Conservation (phyloP, 2,329 filamentous ascomycete species). For the Colletotrichum noveboracense region DNA sequence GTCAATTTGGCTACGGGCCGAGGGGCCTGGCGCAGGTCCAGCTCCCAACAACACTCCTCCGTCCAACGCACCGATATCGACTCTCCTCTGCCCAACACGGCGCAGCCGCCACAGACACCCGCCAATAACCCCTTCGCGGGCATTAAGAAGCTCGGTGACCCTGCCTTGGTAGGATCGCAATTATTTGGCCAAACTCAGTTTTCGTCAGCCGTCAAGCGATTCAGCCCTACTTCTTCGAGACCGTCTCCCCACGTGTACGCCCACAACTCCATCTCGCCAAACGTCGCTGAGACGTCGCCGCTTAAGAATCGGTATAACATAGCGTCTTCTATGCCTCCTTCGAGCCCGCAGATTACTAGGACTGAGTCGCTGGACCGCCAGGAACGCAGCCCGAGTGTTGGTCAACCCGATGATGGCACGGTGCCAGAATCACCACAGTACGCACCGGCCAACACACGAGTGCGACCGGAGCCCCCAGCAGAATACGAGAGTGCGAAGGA, state of each 20-base stretch:
- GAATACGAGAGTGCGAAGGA: conserved; percentile 52
- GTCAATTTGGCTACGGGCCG: conserved; percentile 41
- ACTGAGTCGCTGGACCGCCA: conserved; percentile 6
- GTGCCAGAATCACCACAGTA: conserved; percentile 41
- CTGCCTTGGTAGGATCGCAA: conserved; percentile 49
- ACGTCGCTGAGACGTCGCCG: conserved; percentile 51
- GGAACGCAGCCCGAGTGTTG: conserved; percentile 29
- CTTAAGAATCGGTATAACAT: conserved; percentile 54
- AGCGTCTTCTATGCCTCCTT: conserved; percentile 48
- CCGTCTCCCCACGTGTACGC: conserved; percentile 56
- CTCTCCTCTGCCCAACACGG: conserved; percentile 35
- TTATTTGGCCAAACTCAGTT: conserved; percentile 61
- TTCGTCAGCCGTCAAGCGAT: conserved; percentile 55
- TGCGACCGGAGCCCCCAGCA: conserved; percentile 35
- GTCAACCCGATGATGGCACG: conserved; percentile 31
- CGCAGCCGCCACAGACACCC: conserved; percentile 52
- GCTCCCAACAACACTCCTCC: conserved; percentile 36
- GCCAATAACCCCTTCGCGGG: conserved; percentile 54
- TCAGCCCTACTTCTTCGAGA: conserved; percentile 62
- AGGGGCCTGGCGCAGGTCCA: conserved; percentile 42
- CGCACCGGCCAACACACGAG: background rate
- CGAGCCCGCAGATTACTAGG: conserved; percentile 42
- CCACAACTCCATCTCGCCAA: conserved; percentile 51
- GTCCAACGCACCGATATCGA: conserved; percentile 4
- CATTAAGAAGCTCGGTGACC: conserved; percentile 34